Conservation (phyloP, 2,329 filamentous ascomycete genomes). For the Sodiomyces alkalinus region DNA sequence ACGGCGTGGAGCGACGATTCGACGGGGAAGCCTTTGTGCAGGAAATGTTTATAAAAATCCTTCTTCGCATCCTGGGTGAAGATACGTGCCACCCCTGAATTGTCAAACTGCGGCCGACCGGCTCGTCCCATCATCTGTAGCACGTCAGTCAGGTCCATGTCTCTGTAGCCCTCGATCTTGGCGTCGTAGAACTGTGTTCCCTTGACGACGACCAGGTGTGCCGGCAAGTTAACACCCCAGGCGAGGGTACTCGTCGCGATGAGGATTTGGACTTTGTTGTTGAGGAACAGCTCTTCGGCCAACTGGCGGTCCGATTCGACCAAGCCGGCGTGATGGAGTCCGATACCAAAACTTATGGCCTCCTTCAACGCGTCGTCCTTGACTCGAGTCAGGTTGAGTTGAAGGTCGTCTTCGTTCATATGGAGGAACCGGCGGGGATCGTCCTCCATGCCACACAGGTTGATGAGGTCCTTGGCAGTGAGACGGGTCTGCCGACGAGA, state of each 20-base stretch:
- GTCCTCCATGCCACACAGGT: slow-evolving; percentile 96
- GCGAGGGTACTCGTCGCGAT: slow-evolving; percentile 92
- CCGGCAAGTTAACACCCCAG: slow-evolving; percentile 96
- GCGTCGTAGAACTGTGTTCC: slow-evolving; percentile 97
- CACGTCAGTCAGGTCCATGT: slow-evolving; percentile 98
- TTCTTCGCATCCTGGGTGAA: slow-evolving; percentile 97
- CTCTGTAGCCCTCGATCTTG: slow-evolving; percentile 92
- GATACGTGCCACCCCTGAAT: slow-evolving; percentile 87
- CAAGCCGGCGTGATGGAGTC: slow-evolving; percentile 89
- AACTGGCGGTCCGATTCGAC: slow-evolving; percentile 88
- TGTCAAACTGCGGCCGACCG: slow-evolving; percentile 91
- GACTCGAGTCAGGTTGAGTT: slow-evolving; percentile 72
- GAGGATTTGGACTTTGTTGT: slow-evolving; percentile 96
- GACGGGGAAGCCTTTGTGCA: slow-evolving; percentile 95
- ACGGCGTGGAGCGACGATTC: slow-evolving; percentile 95
- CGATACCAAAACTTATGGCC: slow-evolving; percentile 93
- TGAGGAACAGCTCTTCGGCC: slow-evolving; percentile 85
- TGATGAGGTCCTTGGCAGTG: slow-evolving; percentile 92
- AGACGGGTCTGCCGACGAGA: slow-evolving; percentile 88
- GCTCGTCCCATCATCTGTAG: slow-evolving; percentile 95
- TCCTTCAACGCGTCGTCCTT: slow-evolving; percentile 89
- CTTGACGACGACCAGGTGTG: slow-evolving; percentile 93
- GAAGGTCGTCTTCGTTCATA: slow-evolving; percentile 89
- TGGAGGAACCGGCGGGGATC: slow-evolving; percentile 84
- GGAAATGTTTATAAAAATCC: slow-evolving; percentile 97